A percentile compares a stretch with the other conserved stretches of the same genome.
Evolutionary conservation across 352 stramenopile species (phyloP).

Genomic region (Aphanomyces stellatus): DNA sequence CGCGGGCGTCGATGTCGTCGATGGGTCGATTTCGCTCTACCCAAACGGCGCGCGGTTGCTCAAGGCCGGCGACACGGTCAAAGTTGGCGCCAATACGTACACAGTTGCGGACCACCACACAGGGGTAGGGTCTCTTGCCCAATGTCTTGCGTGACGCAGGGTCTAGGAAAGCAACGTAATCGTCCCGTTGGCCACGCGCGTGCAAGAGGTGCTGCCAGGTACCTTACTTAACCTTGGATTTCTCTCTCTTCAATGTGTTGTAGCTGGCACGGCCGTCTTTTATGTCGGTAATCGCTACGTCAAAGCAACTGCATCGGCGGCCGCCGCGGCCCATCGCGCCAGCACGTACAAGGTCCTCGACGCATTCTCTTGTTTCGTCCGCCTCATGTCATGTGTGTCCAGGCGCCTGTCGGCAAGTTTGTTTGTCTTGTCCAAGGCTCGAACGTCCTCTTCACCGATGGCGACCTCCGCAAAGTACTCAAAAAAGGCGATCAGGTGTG

Average conservation of each 20-base stretch:
- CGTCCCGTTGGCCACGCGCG: not conserved
- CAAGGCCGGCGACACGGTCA: conserved; percentile 17
- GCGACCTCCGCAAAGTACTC: conserved; percentile 3
- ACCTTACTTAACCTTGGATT: not conserved
- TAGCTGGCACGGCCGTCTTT: conserved; percentile 4
- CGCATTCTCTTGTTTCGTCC: not conserved
- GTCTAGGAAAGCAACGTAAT: not conserved
- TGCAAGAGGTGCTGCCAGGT: not conserved
- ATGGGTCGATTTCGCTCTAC: conserved; percentile 1
- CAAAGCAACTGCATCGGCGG: conserved; percentile 10
- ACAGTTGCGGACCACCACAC: conserved; percentile 2
- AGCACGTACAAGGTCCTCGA: conserved; percentile 11
- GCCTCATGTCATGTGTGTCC: too few species aligned
- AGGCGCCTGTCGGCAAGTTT: conserved; percentile 14
- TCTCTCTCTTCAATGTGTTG: not conserved
- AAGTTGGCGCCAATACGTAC: conserved; percentile 1
- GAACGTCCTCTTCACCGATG: conserved; percentile 20
- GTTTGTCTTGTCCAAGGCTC: conserved; percentile 16
- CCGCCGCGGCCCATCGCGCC: conserved; percentile 6
- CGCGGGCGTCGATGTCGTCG: not conserved
- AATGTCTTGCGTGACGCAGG: not conserved
- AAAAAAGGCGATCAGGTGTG: conserved; percentile 13
- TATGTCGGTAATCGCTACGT: conserved; percentile 16
- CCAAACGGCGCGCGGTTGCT: conserved; percentile 6
- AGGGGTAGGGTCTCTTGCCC: not conserved